A percentile compares a stretch with the other conserved stretches of the same genome.
Evolutionary conservation across 805 yeast genomes (phyloP).

Genomic region (Diddensiella santjacobensis): DNA sequence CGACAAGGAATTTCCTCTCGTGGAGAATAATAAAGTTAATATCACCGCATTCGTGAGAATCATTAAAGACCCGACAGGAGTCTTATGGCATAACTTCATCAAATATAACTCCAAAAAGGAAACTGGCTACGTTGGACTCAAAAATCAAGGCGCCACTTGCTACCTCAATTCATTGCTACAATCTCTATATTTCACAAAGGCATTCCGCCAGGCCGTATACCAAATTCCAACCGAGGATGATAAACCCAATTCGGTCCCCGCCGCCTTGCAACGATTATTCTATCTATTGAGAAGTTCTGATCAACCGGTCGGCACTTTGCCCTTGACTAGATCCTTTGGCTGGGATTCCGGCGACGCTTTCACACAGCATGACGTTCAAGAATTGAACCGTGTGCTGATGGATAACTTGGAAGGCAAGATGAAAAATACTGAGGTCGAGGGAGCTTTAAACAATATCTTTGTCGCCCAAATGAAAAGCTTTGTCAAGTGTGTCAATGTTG

Average conservation of each 20-base stretch:
- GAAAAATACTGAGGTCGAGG: conserved; percentile 83
- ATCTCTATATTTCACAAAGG: conserved; percentile 80
- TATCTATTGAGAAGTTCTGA: conserved; percentile 71
- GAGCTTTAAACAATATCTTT: conserved; percentile 71
- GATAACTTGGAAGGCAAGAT: conserved; percentile 85
- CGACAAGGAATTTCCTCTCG: conserved; percentile 39
- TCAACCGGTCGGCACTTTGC: conserved; percentile 77
- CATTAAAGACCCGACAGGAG: conserved; percentile 87
- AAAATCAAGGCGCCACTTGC: conserved; percentile 98
- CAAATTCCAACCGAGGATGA: conserved; percentile 77
- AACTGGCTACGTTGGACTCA: conserved; percentile 90
- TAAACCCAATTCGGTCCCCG: conserved; percentile 60
- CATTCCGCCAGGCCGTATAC: conserved; percentile 80
- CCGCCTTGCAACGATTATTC: conserved; percentile 84
- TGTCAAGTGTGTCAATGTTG: conserved; percentile 87
- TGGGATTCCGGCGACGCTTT: conserved; percentile 97
- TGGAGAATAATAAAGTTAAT: conserved; percentile 55
- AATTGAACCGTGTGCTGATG: conserved; percentile 90
- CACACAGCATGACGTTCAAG: conserved; percentile 98
- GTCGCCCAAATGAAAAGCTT: conserved; percentile 97
- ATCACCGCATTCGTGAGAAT: conserved; percentile 74
- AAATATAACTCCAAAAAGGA: conserved; percentile 76
- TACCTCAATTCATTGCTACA: conserved; percentile 89
- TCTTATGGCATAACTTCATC: conserved; percentile 82
- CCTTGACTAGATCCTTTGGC: conserved; percentile 88